Conservation (phyloP, 192 early-diverging fungal genomes). For the Diversispora epigaea region DNA sequence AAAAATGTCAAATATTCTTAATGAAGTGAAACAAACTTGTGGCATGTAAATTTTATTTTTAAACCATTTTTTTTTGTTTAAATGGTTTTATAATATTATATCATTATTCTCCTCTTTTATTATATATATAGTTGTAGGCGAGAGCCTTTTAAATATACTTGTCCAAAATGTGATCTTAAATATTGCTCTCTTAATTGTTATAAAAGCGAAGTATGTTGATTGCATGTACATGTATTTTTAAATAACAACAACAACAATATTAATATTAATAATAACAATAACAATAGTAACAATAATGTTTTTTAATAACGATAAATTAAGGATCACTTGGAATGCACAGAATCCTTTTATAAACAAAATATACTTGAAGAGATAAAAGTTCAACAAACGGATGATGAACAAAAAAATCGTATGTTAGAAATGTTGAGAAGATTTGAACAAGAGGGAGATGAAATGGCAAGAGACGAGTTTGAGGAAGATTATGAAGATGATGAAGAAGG, state of each 20-base stretch:
- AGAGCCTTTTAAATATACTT: conserved; percentile 60
- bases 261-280: conserved; percentile 14
- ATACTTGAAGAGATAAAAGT: conserved; percentile 55
- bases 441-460: conserved; percentile 36
- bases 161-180: conserved; percentile 64
- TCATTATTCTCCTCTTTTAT: not conserved
- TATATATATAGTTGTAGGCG: conserved; percentile 50
- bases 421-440: conserved; percentile 51
- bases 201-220: conserved; percentile 49
- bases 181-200: conserved; percentile 68
- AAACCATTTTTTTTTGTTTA: not conserved
- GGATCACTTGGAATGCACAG: conserved; percentile 51
- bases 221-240: conserved; percentile 20
- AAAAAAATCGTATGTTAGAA: conserved; percentile 53
- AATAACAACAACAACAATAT: conserved; percentile 7
- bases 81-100: not conserved
- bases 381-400: conserved; percentile 39
- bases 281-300: conserved; percentile 7
- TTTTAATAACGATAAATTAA: conserved; percentile 4
- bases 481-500: conserved; percentile 40
- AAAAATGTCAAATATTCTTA: too few species aligned
- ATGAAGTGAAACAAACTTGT: not conserved
- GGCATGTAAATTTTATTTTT: conserved; percentile 29
- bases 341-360: conserved; percentile 62
- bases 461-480: conserved; percentile 36